Base-by-base conservation (phyloP, 257 asterid species). In the Nicotiana paniculata region DNA sequence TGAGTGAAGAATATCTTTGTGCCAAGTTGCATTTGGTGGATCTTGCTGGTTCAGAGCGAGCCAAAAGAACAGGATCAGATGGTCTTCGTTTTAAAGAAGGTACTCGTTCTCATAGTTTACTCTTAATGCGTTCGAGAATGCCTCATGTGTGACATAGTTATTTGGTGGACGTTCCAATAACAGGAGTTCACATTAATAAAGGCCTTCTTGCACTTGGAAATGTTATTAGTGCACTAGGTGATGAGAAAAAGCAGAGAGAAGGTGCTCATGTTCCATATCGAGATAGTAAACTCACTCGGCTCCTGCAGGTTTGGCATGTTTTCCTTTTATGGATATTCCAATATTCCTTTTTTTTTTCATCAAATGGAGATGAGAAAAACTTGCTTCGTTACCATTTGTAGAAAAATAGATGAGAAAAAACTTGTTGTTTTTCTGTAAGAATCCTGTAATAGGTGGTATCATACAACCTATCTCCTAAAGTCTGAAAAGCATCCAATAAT, bases 11-110 rank as follows among this genome's bases (percentile, higher is more conserved):
- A 84, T 96, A 94, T 89, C 97, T 96, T 30, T 93, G 97, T 92
- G 98, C 99, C 78, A 96, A 96, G 86, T 84, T 96, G 91, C 99
- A 96, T 90, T 91, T 94, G 89, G 99, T 96, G 86, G 99, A 96
- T 87, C 98, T 96, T 81, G 99, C 99, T 86, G 99, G 99, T 83
- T 96, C 98, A 64, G 99, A 96, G 86, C 91, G 99, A 9, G 99
- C 98, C 26, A 96, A 96, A 91, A 89, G 98, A 87, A 96, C 99
- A 15, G 99, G 98, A 59, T 96, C 99, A 46, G 99, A 95, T 84
- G 99, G 99, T 81, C 90, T 96, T 76, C 98, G 99, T 77, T 96
- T 96, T 87, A 96, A 94, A 88, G 99, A 96, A 94, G 99, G 99
- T 90, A 80, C 15, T 72, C 77, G 80, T 63, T 74, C 51, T 48